Evolutionary conservation across 2,329 filamentous ascomycete species (phyloP).

Genomic region (Arthroderma sp.): DNA sequence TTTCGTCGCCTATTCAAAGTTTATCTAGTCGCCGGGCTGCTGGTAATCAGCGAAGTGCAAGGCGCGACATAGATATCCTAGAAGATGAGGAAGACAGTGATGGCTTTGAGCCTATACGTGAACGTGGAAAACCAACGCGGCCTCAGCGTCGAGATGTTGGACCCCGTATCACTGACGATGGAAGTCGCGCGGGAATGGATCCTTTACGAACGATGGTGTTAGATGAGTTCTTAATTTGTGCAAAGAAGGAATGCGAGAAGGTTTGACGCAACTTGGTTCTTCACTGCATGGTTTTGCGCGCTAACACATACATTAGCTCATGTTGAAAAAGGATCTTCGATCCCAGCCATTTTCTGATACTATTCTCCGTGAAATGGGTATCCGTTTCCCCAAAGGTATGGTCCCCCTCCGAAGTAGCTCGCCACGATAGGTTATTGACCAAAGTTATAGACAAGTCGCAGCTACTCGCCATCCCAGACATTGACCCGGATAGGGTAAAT

Average conservation of each 20-base stretch:
- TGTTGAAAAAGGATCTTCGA: slow-evolving; percentile 31
- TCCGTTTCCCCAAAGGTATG: slow-evolving; percentile 32
- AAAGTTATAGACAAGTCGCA: not conserved
- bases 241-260: slow-evolving; percentile 30
- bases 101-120: slow-evolving; percentile 30
- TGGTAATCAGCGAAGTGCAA: slow-evolving; percentile 13
- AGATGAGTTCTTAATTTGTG: slow-evolving; percentile 34
- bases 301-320: slow-evolving; percentile 20
- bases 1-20: slow-evolving; percentile 49
- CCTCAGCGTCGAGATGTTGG: slow-evolving; percentile 22
- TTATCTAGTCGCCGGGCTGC: slow-evolving; percentile 26
- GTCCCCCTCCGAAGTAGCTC: not conserved
- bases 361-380: slow-evolving; percentile 36
- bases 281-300: not conserved
- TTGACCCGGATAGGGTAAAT: slow-evolving; percentile 33
- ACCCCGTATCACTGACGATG: slow-evolving; percentile 35
- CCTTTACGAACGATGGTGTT: slow-evolving; percentile 31
- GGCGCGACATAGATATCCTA: slow-evolving; percentile 11
- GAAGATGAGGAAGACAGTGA: slow-evolving; percentile 29
- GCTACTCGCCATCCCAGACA: slow-evolving; percentile 27
- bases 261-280: slow-evolving; percentile 16
- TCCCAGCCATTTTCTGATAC: slow-evolving; percentile 34
- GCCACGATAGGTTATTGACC: not conserved
- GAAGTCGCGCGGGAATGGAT: slow-evolving; percentile 30
- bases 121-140: slow-evolving; percentile 20